Evolutionary conservation across 495 filamentous ascomycete species (phyloP).

Genomic region (Neurospora sp.): DNA sequence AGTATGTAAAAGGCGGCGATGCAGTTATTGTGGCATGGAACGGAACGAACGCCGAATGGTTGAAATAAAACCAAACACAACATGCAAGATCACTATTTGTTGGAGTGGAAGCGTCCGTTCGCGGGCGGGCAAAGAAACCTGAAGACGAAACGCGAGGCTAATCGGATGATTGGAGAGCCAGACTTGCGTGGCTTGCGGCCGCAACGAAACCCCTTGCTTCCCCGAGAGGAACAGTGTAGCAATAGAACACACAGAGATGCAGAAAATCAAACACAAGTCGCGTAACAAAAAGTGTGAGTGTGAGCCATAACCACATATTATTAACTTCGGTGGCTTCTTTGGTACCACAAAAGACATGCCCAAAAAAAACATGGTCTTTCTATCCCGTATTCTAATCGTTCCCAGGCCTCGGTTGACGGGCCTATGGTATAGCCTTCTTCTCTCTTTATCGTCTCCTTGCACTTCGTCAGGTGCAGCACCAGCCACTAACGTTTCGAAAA

Average conservation of each 20-base stretch:
- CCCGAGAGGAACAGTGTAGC: not conserved
- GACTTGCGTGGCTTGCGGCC: not conserved
- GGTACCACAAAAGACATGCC: not conserved
- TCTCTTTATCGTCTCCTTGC: constrained; percentile 5
- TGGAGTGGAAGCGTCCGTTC: not conserved
- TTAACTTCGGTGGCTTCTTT: not conserved
- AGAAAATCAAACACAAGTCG: not conserved
- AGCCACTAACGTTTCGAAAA: not conserved
- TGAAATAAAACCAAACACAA: not conserved
- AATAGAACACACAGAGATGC: not conserved
- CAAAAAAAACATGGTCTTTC: not conserved
- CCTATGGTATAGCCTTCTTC: constrained; percentile 4
- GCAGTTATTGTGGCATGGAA: not conserved
- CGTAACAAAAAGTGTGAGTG: not conserved
- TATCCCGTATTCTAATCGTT: constrained; percentile 5
- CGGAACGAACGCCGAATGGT: not conserved
- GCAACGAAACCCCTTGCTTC: not conserved
- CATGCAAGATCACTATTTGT: not conserved
- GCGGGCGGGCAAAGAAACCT: not conserved
- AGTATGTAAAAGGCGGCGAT: not conserved
- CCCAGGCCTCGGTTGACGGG: constrained; percentile 26
- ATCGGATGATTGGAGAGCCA: not conserved
- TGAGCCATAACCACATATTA: not conserved
- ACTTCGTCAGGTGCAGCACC: not conserved
- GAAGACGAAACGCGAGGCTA: not conserved